A percentile compares a stretch with the other conserved stretches of the same genome.
Evolutionary conservation across 163 green algal genomes (phyloP).

Genomic region (Scenedesmus sp.): DNA sequence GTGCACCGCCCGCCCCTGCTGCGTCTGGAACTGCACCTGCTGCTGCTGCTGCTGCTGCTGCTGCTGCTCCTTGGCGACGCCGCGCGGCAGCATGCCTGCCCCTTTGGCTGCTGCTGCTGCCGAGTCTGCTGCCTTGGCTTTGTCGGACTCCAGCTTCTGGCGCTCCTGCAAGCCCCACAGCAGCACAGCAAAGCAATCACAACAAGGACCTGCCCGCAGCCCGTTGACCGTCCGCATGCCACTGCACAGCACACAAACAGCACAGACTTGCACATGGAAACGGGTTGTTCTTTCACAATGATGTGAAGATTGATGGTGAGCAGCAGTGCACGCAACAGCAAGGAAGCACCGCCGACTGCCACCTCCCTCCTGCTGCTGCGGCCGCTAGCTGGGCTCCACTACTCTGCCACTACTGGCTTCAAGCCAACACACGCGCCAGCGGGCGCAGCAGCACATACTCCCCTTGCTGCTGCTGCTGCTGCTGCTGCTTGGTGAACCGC

Average conservation of each 20-base stretch:
- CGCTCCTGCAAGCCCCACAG: constrained; percentile 33
- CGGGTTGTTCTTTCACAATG: too few relatives aligned
- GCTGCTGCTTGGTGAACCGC: neutral
- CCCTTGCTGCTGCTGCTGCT: constrained; percentile 11
- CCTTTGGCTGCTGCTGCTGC: constrained; percentile 37
- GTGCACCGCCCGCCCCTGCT: constrained; percentile 68
- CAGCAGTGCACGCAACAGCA: neutral
- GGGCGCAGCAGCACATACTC: neutral
- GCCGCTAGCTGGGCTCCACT: neutral
- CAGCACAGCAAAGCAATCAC: neutral
- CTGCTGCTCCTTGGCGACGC: neutral
- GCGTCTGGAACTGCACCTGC: constrained; percentile 47
- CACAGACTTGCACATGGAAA: too few relatives aligned
- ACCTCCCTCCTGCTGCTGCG: neutral
- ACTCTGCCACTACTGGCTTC: too few relatives aligned
- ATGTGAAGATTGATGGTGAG: too few relatives aligned
- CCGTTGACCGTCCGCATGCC: too few relatives aligned
- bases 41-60: constrained; percentile 43
- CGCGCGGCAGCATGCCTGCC: constrained; percentile 11
- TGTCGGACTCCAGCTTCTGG: constrained; percentile 41
- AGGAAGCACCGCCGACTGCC: neutral
- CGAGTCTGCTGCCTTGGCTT: constrained; percentile 19
- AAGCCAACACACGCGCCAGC: too few relatives aligned
- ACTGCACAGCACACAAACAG: too few relatives aligned
- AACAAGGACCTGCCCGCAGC: too few relatives aligned